Evolutionary conservation across 345 rosid genomes (phyloP).

Genomic region (Populus euphratica): DNA sequence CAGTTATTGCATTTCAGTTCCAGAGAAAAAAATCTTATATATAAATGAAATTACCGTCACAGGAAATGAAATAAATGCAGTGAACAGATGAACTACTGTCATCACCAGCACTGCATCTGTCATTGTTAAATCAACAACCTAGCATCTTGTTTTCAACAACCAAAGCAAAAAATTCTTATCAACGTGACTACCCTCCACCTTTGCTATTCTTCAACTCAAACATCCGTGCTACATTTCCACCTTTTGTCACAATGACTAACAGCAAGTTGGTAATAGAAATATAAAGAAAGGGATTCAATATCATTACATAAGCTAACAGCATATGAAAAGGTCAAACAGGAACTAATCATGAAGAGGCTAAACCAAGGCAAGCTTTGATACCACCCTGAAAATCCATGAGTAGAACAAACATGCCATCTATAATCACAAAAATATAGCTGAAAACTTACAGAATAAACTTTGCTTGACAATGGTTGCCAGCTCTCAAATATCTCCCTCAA

Average conservation of each 20-base stretch:
- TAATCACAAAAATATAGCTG: background rate
- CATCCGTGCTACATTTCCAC: background rate
- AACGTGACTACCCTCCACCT: background rate
- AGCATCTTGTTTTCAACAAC: background rate
- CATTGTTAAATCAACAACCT: background rate
- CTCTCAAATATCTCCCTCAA: constrained; percentile 58
- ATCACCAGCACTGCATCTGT: background rate
- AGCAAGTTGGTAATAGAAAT: background rate
- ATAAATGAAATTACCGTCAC: background rate
- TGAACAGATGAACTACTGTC: background rate
- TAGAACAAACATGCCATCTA: constrained; percentile 1
- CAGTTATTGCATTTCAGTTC: too few species aligned
- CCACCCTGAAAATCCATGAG: background rate
- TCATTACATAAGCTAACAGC: background rate
- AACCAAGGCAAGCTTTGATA: constrained; percentile 2
- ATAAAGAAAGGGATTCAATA: background rate
- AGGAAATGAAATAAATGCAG: background rate
- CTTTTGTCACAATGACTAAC: background rate
- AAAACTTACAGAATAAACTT: constrained; percentile 77
- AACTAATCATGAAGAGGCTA: background rate
- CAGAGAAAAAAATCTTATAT: background rate
- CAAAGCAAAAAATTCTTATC: background rate
- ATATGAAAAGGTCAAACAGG: background rate
- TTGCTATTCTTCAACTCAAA: background rate
- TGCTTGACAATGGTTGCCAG: constrained; percentile 75